Base-by-base conservation (phyloP, 768 basidiomycete genomes). In the Solioccasus polychromus region DNA sequence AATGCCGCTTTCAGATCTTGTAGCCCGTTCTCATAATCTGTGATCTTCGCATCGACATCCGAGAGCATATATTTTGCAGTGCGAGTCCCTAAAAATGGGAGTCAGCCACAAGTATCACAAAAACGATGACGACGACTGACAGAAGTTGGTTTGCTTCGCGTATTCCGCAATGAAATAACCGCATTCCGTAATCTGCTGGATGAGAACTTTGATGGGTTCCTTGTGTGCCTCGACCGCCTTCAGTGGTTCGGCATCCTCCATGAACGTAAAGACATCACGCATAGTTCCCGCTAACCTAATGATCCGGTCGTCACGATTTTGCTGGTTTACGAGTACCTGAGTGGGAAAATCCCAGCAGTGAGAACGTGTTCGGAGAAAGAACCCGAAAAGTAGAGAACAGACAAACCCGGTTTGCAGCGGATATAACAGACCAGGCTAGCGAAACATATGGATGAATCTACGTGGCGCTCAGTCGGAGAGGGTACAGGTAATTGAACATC, bases 161-260 rank as follows among this genome's bases (percentile, higher is more conserved):
- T 60, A 59, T 35, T 58, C 57, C 2, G 50, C n/a, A 15, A 58
- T 55, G 42, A 58, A 58, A 24, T 59, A 59, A 6, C 57, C 57
- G 29, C 56, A 58, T 37, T 58, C 57, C 20, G 57, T 55, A 31
- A 58, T 47, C 14, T 58, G 57, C 10, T 44, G 58, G 22, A 58
- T 39, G n/a, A 58, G 20, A 37, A 39, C 28, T 31, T 15, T 52
- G 25, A 56, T 35, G 3, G 35, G 23, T 15, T 43, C 28, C 22
- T 5, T 26, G 15, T 59, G 57, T 5, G 44, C 47, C 19, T 47
- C 23, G n/a, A 49, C 29, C 3, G 15, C 29, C 35, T 36, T 56
- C 47, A 56, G 40, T 5, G 47, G 11, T 1, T 38, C 47, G 1
- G 50, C 44, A 17, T 48, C 39, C 22, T 52, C 42, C 0, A 58